Evolutionary conservation across 257 asterid species (phyloP), one percentile per base, ranked within the genome.

Genomic region (Salvia rosmarinus): DNA sequence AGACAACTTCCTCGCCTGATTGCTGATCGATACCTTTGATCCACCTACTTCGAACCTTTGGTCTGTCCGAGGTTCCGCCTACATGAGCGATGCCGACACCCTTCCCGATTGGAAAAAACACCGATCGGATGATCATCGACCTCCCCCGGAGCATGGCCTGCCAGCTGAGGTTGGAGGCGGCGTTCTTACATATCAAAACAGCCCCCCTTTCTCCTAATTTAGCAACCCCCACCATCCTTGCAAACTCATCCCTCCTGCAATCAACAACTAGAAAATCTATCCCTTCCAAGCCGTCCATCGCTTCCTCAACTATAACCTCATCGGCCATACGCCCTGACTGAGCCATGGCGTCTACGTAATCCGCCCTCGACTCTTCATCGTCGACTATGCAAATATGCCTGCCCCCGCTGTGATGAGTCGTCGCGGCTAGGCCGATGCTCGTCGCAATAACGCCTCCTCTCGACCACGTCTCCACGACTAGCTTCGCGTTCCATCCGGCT

Each of bases 231-330:
- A 89, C 50, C 5, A 89, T 77, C 6, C 83, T 83, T 3, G 81
- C 74, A 11, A 82, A 87, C 5, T 82, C 86, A n/a, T 73, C 72
- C 3, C 77, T 39, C 52, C 73, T 68, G 58, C 90, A 77, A 71
- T 91, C 95, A 51, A 91, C 93, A 50, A 91, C 93, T 67, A 91
- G 52, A 75, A 91, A 91, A 77, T 91, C 96, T 0, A 89, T 80
- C 19, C 86, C 93, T 12, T 74, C 59, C 34, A 89, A 50, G 3
- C 84, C 83, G 49, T 65, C 75, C 85, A 86, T 71, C 3, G 73
- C 86, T 12, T 83, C 86, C 20, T 79, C 85, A 2, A 84, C 78
- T 0, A 84, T 44, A 0, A 86, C 64, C 64, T 89, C 89, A 6
- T 49, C 55, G 10, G 85, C 79, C 2, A 69, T 64, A 25, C 68